A percentile compares a stretch with the other conserved stretches of the same genome.
Conservation (phyloP, 1,139 yeast genomes). For the Lodderomyces pseudojiufengensis region DNA sequence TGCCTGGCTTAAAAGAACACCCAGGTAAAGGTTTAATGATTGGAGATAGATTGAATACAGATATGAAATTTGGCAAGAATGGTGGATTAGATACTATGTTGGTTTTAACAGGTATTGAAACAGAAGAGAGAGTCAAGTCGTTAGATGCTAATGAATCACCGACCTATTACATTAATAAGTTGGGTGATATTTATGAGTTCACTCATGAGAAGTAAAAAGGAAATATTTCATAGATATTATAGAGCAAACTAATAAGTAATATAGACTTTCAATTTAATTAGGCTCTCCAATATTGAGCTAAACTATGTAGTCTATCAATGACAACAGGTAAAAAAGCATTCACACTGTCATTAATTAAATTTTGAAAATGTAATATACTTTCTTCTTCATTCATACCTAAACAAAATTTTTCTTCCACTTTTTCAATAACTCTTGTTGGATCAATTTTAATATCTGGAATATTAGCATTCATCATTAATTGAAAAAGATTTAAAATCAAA, state of each 20-base stretch:
- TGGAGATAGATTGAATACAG: conserved; percentile 94
- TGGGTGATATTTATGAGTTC: conserved; percentile 73
- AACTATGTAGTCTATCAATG: conserved; percentile 87
- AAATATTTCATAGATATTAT: too few species aligned
- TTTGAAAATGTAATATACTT: conserved; percentile 91
- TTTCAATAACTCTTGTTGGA: conserved; percentile 73
- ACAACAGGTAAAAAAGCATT: conserved; percentile 92
- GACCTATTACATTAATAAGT: conserved; percentile 62
- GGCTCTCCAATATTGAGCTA: conserved; percentile 97
- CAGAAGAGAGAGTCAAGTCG: conserved; percentile 52
- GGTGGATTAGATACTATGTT: conserved; percentile 82
- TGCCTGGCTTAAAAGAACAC: conserved; percentile 43
- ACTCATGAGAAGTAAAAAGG: conserved; percentile 5
- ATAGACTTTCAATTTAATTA: conserved; percentile 20
- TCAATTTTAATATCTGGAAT: conserved; percentile 83
- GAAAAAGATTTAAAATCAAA: conserved; percentile 83
- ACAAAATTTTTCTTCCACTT: conserved; percentile 92
- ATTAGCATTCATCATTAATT: conserved; percentile 89
- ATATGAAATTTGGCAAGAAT: conserved; percentile 83
- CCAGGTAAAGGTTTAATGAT: conserved; percentile 79
- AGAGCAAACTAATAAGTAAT: too few species aligned
- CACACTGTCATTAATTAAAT: conserved; percentile 88
- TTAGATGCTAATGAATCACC: conserved; percentile 51
- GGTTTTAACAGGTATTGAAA: conserved; percentile 88
- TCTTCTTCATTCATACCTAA: conserved; percentile 92